Base-by-base conservation (phyloP, 2,329 filamentous ascomycete genomes). In the Neophaeococcomyces mojaviensis region DNA sequence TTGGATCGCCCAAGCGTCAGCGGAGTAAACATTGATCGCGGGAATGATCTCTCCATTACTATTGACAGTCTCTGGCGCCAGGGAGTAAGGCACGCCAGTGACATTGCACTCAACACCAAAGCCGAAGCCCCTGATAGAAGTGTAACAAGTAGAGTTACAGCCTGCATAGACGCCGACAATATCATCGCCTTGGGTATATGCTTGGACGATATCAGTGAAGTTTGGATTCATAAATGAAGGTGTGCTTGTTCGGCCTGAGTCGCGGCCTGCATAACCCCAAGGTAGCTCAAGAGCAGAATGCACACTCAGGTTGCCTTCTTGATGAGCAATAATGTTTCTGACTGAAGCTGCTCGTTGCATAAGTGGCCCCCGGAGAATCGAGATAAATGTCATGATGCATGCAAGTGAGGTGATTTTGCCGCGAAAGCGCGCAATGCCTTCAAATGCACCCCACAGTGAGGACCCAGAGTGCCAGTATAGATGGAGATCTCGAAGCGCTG, bases 381-480 rank as follows among this genome's bases (percentile, higher is more conserved):
- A 32, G 15, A 50, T 13, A n/a, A 45, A 24, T 5, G 46, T 36
- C 13, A 50, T 18, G 13, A 50, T 44, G 18, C 36, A 37, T n/a
- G 46, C 48, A 4, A 49, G n/a, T 10, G 46, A 46, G 12, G 48
- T 31, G 8, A 49, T 15, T 18, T 43, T 48, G 19, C 48, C 12
- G 18, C 48, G 46, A 20, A 22, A 40, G 4, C 48, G 46, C 10
- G 22, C 32, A 2, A 24, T 26, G 16, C 40, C 18, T 19, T 47
- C 39, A 22, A 32, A 22, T 20, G 20, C 28, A 28, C 24, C 24
- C 24, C 24, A 28, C 4, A 49, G 16, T 22, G 40, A 49, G 13
- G 34, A 32, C 4, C 47, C 49, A 40, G 30, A 46, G 19, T 24
- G 19, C 49, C 49, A 51, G 28, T 34, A 49, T 12, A 40, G 47